A percentile compares a stretch with the other conserved stretches of the same genome.
These are phyloP conservation scores for Tympanopsis confertula DNA, from an alignment of 2,329 filamentous ascomycete genomes.

Conservation along the genomic window DNA sequence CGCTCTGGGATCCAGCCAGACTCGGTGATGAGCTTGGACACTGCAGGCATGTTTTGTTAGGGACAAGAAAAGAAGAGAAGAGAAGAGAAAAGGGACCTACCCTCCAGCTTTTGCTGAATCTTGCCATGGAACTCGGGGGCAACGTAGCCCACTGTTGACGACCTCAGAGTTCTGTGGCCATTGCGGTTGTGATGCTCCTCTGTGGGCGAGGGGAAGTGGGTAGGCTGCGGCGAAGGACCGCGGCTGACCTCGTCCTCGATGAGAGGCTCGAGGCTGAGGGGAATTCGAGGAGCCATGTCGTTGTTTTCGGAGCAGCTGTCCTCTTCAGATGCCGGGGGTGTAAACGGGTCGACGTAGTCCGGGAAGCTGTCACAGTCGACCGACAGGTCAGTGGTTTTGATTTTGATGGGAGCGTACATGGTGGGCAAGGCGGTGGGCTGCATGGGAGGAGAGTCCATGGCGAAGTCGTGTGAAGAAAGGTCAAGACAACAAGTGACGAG, in stretches of 20 bases:
- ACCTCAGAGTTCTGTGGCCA: slow-evolving; percentile 66
- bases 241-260: slow-evolving; percentile 33
- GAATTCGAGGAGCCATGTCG: slow-evolving; percentile 23
- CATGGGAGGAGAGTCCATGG: too few species aligned
- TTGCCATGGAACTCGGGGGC: slow-evolving; percentile 91
- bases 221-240: slow-evolving; percentile 76
- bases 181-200: slow-evolving; percentile 37
- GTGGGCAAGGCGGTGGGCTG: too few species aligned
- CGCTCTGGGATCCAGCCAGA: slow-evolving; percentile 77
- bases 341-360: slow-evolving; percentile 27
- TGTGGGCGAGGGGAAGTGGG: slow-evolving; percentile 66
- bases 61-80: slow-evolving; percentile 5
- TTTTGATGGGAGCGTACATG: too few species aligned
- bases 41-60: slow-evolving; percentile 30
- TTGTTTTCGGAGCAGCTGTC: slow-evolving; percentile 11
- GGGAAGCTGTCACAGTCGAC: slow-evolving; percentile 26
- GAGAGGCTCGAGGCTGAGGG: slow-evolving; percentile 28
- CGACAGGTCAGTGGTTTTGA: slow-evolving; percentile 26
- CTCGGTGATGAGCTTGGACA: slow-evolving; percentile 68
- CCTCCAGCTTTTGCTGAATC: slow-evolving; percentile 74
- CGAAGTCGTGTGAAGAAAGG: too few species aligned
- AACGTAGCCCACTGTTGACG: slow-evolving; percentile 85
- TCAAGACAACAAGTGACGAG: too few species aligned
- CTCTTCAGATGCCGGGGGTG: slow-evolving; percentile 8
- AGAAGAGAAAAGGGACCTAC: slow-evolving; percentile 28